Conservation (phyloP, 2,329 filamentous ascomycete species). For the Cytospora piceae region DNA sequence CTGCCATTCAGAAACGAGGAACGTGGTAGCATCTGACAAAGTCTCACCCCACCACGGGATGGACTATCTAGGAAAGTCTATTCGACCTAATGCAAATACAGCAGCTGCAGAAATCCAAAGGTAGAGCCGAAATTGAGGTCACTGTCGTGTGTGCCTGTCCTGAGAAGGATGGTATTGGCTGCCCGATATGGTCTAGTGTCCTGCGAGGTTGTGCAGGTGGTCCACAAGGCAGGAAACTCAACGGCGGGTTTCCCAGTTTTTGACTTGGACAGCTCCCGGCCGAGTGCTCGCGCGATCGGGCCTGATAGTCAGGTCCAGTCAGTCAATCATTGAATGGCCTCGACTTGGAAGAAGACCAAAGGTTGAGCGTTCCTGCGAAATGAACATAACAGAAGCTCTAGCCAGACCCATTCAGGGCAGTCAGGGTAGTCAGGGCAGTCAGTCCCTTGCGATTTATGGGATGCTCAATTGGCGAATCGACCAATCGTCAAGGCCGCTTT, state of each 20-base stretch:
- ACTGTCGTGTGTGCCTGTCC: not conserved
- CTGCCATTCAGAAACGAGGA: not conserved
- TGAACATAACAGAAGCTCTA: not conserved
- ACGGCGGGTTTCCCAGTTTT: constrained; percentile 6
- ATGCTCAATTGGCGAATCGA: no score
- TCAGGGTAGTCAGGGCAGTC: no score
- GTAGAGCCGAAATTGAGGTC: not conserved
- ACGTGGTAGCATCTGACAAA: not conserved
- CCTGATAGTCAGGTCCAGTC: not conserved
- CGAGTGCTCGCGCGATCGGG: not conserved
- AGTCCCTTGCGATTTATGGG: no score
- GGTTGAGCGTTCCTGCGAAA: constrained; percentile 5
- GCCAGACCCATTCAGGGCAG: no score
- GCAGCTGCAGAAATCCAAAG: not conserved
- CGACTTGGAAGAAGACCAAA: constrained; percentile 6
- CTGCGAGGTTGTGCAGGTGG: not conserved
- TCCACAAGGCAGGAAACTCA: constrained; percentile 14
- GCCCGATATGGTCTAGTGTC: not conserved
- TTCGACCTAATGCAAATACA: constrained; percentile 9
- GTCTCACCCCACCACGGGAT: not conserved
- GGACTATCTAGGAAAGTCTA: constrained; percentile 2
- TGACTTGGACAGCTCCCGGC: not conserved
- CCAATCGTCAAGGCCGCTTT: constrained; percentile 17
- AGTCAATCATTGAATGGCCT: constrained; percentile 4
- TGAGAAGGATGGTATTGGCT: not conserved